Percentiles rank a stretch among this genome's conserved stretches.
Evolutionary conservation across 495 filamentous ascomycete genomes (phyloP).

Genomic region (Aspergillus bridgeri): DNA sequence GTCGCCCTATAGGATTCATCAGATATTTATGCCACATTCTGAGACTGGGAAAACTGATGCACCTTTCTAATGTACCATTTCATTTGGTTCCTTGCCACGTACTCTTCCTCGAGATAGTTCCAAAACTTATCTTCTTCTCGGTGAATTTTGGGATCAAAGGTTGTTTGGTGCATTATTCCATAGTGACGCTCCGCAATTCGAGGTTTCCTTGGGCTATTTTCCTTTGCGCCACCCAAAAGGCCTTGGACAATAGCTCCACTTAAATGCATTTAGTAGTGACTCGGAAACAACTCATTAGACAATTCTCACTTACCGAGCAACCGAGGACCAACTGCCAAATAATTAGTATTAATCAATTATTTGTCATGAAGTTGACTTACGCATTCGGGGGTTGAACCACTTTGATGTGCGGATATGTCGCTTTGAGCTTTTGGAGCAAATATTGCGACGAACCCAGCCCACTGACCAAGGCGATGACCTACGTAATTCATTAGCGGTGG

Average conservation of each 20-base stretch:
- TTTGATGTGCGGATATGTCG: conserved; percentile 36
- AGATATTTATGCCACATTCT: not conserved
- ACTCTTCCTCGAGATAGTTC: conserved; percentile 18
- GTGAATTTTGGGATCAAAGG: conserved; percentile 34
- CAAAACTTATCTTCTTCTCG: not conserved
- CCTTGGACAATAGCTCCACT: conserved; percentile 44
- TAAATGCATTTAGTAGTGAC: conserved; percentile 43
- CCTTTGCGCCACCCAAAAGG: too few relatives aligned
- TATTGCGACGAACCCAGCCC: conserved; percentile 69
- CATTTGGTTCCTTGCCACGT: conserved; percentile 13
- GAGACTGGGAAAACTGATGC: not conserved
- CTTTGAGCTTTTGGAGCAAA: conserved; percentile 53
- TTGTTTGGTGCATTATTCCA: conserved; percentile 27
- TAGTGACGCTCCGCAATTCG: conserved; percentile 51
- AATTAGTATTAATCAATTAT: not conserved
- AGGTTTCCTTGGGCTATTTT: conserved; percentile 38
- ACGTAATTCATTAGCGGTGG: too few relatives aligned
- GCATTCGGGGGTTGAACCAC: conserved; percentile 60
- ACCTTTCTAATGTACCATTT: conserved; percentile 33
- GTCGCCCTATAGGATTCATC: conserved; percentile 8
- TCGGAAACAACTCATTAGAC: not conserved
- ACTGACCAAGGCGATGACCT: conserved; percentile 63
- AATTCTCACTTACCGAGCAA: conserved; percentile 16
- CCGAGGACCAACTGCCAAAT: conserved; percentile 21
- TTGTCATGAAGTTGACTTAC: conserved; percentile 30